Conservation (phyloP, 2,329 filamentous ascomycete genomes). For the Aspergillus brunneoviolaceus region DNA sequence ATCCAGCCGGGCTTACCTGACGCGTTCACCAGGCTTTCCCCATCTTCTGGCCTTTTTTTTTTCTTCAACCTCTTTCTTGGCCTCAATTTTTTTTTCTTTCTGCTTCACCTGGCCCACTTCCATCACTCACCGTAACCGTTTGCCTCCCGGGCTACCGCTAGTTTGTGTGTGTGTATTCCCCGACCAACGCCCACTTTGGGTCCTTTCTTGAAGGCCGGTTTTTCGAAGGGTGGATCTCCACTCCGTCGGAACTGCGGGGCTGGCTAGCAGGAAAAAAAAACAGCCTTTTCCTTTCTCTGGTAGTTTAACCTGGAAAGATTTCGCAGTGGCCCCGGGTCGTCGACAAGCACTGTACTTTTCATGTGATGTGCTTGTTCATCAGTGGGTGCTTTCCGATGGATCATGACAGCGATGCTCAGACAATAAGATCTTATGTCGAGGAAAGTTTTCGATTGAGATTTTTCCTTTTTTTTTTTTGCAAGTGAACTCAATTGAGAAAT, state of each 20-base stretch:
- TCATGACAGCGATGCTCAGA: no score
- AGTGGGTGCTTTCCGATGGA: no score
- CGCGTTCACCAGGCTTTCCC: neutral
- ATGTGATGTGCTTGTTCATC: neutral
- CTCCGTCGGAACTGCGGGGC: slow-evolving; percentile 19
- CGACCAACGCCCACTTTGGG: neutral
- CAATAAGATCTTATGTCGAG: no score
- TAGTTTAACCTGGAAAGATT: neutral
- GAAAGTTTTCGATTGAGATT: neutral
- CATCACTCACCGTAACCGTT: slow-evolving; percentile 1
- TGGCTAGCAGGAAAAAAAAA: slow-evolving; percentile 10
- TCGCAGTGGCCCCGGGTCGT: no score
- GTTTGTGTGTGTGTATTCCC: slow-evolving; percentile 9
- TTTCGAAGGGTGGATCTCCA: slow-evolving; percentile 15
- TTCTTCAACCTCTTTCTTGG: no score
- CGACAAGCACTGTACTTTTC: neutral
- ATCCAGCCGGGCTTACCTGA: neutral
- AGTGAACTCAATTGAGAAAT: neutral
- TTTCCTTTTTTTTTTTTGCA: no score
- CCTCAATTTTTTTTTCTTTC: neutral
- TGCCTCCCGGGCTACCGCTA: slow-evolving; percentile 13
- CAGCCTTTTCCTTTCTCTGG: neutral
- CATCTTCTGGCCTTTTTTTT: neutral
- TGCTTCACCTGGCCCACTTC: slow-evolving; percentile 9
- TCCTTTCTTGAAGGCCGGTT: slow-evolving; percentile 7